Base-by-base conservation (phyloP, 352 stramenopile species). In the Pythium chondricola region DNA sequence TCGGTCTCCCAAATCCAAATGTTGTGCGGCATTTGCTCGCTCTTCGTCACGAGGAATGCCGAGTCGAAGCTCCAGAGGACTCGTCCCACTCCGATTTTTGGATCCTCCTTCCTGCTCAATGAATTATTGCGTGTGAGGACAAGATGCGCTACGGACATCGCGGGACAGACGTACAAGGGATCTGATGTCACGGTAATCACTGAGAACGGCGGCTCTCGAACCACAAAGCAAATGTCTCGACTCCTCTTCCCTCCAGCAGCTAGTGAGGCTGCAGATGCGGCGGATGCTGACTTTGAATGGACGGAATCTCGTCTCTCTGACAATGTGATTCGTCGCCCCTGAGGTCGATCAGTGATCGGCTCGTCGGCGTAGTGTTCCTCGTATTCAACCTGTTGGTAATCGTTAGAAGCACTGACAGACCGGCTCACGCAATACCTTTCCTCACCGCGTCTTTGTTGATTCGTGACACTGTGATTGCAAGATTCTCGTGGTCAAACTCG, bases 1-100 rank as follows among this genome's bases (percentile, higher is more conserved):
- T 88, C 69, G 9, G 70, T 88, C 26, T 77, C 62, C 82, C 82
- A 93, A 20, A 93, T 79, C 82, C 82, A 93, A 25, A 93, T 67
- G 39, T 90, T 88, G 48, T 87, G 80, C 13, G 82, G 78, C 76
- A 89, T 93, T 20, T 83, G 65, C 30, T 93, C 82, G 31, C 78
- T 89, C 58, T 80, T 88, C 5, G 82, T 87, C 18, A 71, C 82
- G 31, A 91, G 38, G 59, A 81, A 88, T 29, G 66, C 53, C 10
- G 79, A 83, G 40, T 93, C 73, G 16, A 58, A 61, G 50, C 74
- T 90, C 81, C 81, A 92, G 14, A 69, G 25, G 13, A 75, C 67
- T 27, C 76, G 67, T 26, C 76, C 79, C 27, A 92, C 63, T 39
- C 81, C 81, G 51, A 92, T 75, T 35, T 76, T 84, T 0, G 75